These are phyloP conservation scores for Grigorovia transvaalensis DNA, from an alignment of 805 yeast species.

Conservation along the genomic window DNA sequence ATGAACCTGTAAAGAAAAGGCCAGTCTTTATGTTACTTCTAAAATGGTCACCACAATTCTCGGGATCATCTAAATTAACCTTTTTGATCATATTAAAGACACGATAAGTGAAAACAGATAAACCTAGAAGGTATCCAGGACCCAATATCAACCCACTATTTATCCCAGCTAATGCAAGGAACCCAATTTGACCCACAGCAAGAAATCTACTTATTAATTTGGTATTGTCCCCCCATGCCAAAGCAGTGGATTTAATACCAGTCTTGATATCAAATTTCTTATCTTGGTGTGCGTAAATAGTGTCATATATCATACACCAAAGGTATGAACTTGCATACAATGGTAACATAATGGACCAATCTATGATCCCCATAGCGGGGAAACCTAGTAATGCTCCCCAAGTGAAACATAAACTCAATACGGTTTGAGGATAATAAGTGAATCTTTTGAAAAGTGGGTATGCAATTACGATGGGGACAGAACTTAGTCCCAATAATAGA, in stretches of 20 bases:
- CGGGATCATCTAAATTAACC: slow-evolving; percentile 73
- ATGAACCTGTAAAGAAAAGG: slow-evolving; percentile 53
- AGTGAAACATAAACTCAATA: slow-evolving; percentile 70
- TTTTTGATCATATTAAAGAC: slow-evolving; percentile 54
- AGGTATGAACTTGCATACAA: slow-evolving; percentile 64
- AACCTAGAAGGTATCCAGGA: slow-evolving; percentile 66
- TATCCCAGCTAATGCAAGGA: slow-evolving; percentile 58
- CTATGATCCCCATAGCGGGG: slow-evolving; percentile 90
- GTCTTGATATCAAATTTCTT: slow-evolving; percentile 78
- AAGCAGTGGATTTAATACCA: slow-evolving; percentile 91
- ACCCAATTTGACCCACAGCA: slow-evolving; percentile 55
- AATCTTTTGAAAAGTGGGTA: slow-evolving; percentile 92
- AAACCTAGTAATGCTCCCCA: slow-evolving; percentile 95
- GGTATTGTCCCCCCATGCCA: slow-evolving; percentile 78
- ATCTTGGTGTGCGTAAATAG: slow-evolving; percentile 96
- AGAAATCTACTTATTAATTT: slow-evolving; percentile 58
- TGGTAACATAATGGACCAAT: slow-evolving; percentile 66
- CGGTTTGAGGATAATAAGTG: slow-evolving; percentile 90
- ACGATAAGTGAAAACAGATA: slow-evolving; percentile 58
- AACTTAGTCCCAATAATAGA: slow-evolving; percentile 70
- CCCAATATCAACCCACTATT: slow-evolving; percentile 62
- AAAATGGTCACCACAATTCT: slow-evolving; percentile 75
- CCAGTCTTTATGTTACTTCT: slow-evolving; percentile 70
- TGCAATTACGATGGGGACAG: slow-evolving; percentile 68
- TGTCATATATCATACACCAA: slow-evolving; percentile 95